phyloP scores from a whole-genome alignment of 1,139 yeast genomes.

The Trichomonascaceae sp. region DNA sequence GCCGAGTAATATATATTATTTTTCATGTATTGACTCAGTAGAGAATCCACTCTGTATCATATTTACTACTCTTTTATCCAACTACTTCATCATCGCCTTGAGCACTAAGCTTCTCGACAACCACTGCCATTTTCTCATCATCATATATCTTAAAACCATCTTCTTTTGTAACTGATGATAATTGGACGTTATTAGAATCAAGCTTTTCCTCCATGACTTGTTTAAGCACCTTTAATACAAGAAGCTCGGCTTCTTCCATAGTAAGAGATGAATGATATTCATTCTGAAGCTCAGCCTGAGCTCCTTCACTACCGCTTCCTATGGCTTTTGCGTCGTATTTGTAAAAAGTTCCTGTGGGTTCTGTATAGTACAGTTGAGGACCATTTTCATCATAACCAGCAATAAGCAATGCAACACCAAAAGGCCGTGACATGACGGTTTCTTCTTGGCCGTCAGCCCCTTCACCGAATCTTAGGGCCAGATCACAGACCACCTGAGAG shows the following conservation, averaged over 20 bases:
- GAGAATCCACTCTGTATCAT: background rate
- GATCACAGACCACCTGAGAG: constrained; percentile 94
- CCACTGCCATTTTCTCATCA: constrained; percentile 77
- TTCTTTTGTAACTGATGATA: constrained; percentile 84
- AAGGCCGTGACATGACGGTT: constrained; percentile 96
- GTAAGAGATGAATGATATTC: constrained; percentile 94
- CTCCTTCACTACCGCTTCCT: constrained; percentile 98
- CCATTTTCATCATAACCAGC: constrained; percentile 97
- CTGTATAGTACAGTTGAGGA: constrained; percentile 95
- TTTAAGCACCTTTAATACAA: constrained; percentile 83
- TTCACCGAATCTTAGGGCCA: constrained; percentile 96
- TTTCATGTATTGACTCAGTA: too few species aligned
- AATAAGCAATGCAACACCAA: constrained; percentile 93
- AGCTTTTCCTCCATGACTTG: constrained; percentile 99
- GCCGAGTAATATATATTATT: background rate
- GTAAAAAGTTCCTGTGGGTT: constrained; percentile 97
- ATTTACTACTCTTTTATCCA: background rate
- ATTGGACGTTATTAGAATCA: constrained; percentile 92
- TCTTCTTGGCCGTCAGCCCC: constrained; percentile 93
- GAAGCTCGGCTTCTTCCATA: constrained; percentile 86
- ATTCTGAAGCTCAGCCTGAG: constrained; percentile 94
- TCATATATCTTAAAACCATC: constrained; percentile 82
- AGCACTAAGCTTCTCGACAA: constrained; percentile 69
- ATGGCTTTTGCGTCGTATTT: constrained; percentile 98
- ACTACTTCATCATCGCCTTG: constrained; percentile 49